Base-by-base conservation (phyloP, 768 basidiomycete species). In the Candolleomyces eurysporus region DNA sequence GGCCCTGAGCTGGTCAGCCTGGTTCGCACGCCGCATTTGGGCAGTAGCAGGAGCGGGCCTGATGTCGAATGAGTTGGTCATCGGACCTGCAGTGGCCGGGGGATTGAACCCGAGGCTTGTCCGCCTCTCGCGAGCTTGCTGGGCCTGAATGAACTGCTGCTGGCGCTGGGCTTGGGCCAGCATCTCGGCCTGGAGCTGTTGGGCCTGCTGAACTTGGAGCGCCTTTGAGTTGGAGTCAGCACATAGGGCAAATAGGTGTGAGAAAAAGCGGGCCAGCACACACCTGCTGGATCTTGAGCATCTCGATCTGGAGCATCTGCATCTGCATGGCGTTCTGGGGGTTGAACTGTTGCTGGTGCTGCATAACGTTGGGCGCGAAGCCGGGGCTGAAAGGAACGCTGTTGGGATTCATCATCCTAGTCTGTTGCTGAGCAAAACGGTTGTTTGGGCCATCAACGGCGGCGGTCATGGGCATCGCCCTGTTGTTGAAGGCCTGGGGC, bases 251-350 rank as follows among this genome's bases (percentile, higher is more conserved):
- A 31, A 11, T 14, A 7, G 14, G 40, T n/a, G 58, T 16, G 43
- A 57, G 59, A 16, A 17, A 59, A 43, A 62, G 17, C 46, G 45
- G 36, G 45, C 26, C 26, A 26, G 26, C 26, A 75, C 82, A 53
- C 62, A 88, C 91, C 88, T 93, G 92, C 88, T 93, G 92, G 63
- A 94, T 83, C 70, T 84, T 85, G 71, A 92, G 73, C 66, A 94
- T 82, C 76, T 94, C 92, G 60, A 94, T 78, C 70, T 94, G 92
- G 76, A 93, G 83, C 80, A 93, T 80, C 76, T 94, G 91, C 82
- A 93, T 81, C 75, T 92, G 91, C 59, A 91, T 77, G 58, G 87
- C 83, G 22, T 61, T 61, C 54, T 45, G 60, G 39, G 19, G 53
- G 32, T 16, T 32, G 30, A 11, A 52, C 52, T 45, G 52, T 26